phyloP scores from a whole-genome alignment of 257 asterid genomes.

The Fraxinus quadrangulata region DNA sequence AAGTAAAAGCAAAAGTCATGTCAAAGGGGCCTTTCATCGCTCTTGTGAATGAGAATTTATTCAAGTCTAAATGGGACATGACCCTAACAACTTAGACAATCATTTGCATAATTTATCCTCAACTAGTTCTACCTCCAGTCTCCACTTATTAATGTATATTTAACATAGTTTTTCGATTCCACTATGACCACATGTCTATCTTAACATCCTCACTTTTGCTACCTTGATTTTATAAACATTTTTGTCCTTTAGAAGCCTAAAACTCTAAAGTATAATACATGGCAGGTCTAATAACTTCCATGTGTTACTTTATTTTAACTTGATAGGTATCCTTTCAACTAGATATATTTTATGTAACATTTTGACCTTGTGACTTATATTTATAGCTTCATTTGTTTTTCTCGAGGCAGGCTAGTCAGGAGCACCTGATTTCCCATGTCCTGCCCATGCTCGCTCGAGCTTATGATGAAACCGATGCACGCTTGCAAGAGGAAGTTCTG shows the following conservation, averaged over 20 bases:
- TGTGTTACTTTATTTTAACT: neutral
- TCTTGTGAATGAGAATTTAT: neutral
- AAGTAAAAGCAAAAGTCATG: too few species aligned
- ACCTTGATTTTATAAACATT: neutral
- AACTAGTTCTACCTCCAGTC: neutral
- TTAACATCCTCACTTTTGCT: neutral
- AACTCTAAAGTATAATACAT: neutral
- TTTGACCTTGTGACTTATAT: constrained; percentile 24
- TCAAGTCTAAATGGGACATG: neutral
- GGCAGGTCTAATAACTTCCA: neutral
- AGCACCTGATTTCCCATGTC: constrained; percentile 75
- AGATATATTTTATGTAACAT: neutral
- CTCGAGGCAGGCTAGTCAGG: constrained; percentile 76
- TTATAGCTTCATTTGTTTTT: constrained; percentile 22
- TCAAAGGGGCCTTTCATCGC: neutral
- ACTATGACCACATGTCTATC: neutral
- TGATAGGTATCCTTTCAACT: neutral
- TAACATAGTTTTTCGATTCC: neutral
- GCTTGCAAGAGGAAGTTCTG: constrained; percentile 98
- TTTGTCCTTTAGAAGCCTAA: neutral
- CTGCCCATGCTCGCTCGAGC: constrained; percentile 96
- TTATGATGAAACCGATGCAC: constrained; percentile 90
- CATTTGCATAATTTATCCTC: neutral
- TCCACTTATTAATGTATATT: neutral
- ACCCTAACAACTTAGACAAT: neutral